Evolutionary conservation across 768 basidiomycete genomes (phyloP), one percentile per base, ranked within the genome.

Genomic region (Termitomyces sp.): DNA sequence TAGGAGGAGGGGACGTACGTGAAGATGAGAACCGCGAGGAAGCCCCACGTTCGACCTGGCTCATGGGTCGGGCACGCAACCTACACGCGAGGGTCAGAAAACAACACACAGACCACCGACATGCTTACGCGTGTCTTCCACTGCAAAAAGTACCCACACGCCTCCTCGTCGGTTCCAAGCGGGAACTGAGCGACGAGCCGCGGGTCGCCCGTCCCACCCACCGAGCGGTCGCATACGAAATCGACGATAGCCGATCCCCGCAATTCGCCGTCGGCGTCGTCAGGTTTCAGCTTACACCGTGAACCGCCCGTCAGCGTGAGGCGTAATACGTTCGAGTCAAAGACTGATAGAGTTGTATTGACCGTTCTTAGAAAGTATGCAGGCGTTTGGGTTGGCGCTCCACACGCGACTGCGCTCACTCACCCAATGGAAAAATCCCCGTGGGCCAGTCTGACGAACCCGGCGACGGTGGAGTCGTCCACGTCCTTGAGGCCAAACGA

Each of bases 61-160:
- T 84, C 82, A 39, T 80, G 79, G 0, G 83, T 82, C 9, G 89
- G 82, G 65, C 91, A 94, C 8, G 91, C 91, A 64, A 78, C 77
- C 87, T 90, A 37, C 5, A 49, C 16, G 17, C 60, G 42, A 59
- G n/a, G n/a, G 35, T 50, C 17, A 48, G 34, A 52, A 23, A 32
- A 23, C 19, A 5, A 27, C 39, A n/a, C n/a, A n/a, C 48, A 47
- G 49, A 19, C 50, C 35, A 30, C 40, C 6, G n/a, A 39, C 37
- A 3, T 23, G 68, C 81, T 64, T 61, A 93, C 91, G 62, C 83
- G 84, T 5, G 89, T 93, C 54, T 79, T 76, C 93, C 93, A 95
- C 72, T 94, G 91, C 39, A 95, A 71, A 56, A 88, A 81, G 66
- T 86, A 94, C 12, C 84, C 80, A 67, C 93, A 95, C n/a, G 82